Evolutionary conservation across 1,284 basidiomycete genomes (phyloP).

Genomic region (Ustilago loliicola): DNA sequence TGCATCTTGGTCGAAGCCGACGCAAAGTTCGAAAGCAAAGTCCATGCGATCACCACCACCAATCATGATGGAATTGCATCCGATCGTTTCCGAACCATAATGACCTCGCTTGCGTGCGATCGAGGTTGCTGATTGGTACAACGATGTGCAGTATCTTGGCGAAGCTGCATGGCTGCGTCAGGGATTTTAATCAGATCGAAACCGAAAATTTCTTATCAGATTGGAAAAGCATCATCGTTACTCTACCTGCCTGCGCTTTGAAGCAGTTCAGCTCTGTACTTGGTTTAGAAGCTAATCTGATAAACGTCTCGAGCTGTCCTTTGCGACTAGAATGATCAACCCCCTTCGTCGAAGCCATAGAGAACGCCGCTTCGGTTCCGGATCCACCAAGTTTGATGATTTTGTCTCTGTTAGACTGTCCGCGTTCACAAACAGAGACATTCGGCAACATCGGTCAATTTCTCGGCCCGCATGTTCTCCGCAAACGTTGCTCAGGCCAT

Average conservation of each 20-base stretch:
- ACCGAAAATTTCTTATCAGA: slow-evolving; percentile 14
- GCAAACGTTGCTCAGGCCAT: slow-evolving; percentile 6
- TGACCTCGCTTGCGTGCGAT: slow-evolving; percentile 1
- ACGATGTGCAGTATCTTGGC: slow-evolving; percentile 9
- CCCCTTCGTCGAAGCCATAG: too few relatives aligned
- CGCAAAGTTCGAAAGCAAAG: neutral
- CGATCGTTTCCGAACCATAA: slow-evolving; percentile 2
- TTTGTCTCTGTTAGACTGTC: neutral
- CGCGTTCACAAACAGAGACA: neutral
- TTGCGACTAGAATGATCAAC: too few relatives aligned
- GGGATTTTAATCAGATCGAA: neutral
- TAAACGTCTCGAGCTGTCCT: neutral
- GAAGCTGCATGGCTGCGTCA: slow-evolving; percentile 8
- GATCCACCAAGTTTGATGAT: neutral
- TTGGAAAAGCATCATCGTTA: neutral
- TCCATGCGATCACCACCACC: too few relatives aligned
- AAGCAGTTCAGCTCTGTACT: neutral
- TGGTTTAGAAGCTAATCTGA: neutral
- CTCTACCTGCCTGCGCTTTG: too few relatives aligned
- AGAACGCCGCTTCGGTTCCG: neutral
- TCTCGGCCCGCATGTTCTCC: slow-evolving; percentile 14
- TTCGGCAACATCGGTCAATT: slow-evolving; percentile 11
- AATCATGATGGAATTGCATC: neutral
- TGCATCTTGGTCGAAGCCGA: neutral
- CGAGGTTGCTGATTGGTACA: slow-evolving; percentile 8